phyloP scores from a whole-genome alignment of 768 basidiomycete species.

The Boletus sensibilis region DNA sequence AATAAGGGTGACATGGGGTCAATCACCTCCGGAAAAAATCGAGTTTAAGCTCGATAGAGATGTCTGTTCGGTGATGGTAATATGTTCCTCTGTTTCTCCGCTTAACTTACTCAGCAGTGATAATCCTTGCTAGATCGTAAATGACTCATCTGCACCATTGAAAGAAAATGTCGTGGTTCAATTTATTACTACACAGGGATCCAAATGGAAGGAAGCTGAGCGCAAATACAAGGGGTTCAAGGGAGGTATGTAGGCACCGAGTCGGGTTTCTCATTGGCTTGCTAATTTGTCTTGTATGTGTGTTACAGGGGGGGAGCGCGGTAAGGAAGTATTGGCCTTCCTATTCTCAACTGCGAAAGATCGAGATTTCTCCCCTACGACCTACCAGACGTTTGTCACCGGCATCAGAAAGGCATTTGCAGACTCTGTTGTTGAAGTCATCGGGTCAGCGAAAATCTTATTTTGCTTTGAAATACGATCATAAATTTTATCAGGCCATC shows the following conservation, averaged over 20 bases:
- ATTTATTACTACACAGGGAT: constrained; percentile 8
- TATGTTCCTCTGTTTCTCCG: neutral
- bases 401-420: constrained; percentile 6
- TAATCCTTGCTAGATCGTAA: constrained; percentile 24
- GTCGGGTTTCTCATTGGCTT: neutral
- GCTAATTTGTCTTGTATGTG: neutral
- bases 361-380: constrained; percentile 17
- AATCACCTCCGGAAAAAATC: constrained; percentile 10
- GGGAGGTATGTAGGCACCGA: constrained; percentile 22
- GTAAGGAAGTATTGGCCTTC: constrained; percentile 12
- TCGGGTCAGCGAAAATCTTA: constrained; percentile 15
- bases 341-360: constrained; percentile 22
- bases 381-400: constrained; percentile 22
- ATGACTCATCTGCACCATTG: constrained; percentile 8
- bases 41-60: constrained; percentile 20
- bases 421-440: neutral
- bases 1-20: constrained; percentile 12
- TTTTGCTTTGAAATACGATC: neutral
- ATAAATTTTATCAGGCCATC: constrained; percentile 15
- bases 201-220: constrained; percentile 10
- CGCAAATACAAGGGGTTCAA: constrained; percentile 19
- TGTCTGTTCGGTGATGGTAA: constrained; percentile 16
- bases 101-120: neutral
- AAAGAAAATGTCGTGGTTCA: constrained; percentile 22
- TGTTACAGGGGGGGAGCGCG: constrained; percentile 18